Base-by-base conservation (phyloP, 805 yeast genomes). In the Zygosaccharomyces lentus region DNA sequence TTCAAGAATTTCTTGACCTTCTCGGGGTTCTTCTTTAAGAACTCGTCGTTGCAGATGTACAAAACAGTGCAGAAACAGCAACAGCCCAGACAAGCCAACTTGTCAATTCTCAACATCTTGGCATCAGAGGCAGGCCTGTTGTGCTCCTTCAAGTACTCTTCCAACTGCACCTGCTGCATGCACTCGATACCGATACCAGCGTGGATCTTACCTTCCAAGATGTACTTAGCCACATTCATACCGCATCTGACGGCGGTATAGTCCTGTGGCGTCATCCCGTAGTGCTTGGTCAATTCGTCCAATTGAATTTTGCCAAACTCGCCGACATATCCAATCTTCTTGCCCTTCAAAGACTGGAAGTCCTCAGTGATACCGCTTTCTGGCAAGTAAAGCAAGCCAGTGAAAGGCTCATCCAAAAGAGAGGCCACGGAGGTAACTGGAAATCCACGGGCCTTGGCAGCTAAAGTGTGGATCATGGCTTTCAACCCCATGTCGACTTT, bases 171-270 rank as follows among this genome's bases (percentile, higher is more conserved):
- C 61, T 76, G 80, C 59, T 77, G 81, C 59, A 77, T 74, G 62
- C 80, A 76, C 58, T 77, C 81, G 46, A 77, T 74, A 55, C 81
- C 81, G 56, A 77, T 71, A 43, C 81, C 81, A 47, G 80, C 80
- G 58, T 77, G 78, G 44, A 77, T 75, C 52, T 71, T 69, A 30
- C 80, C 81, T 43, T 76, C 78, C 43, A 77, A 72, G 53, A 77
- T 76, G 53, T 70, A 71, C 56, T 74, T 75, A 48, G 81, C 78
- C 37, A 77, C 80, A 55, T 77, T 77, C 81, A 77, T 77, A 46
- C 81, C 81, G 52, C 80, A 75, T 61, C 81, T 69, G 45, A 77
- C 77, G 8, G 81, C 79, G 37, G 79, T 74, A 61, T 77, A 77
- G 56, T 77, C 81, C 27, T 65, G 63, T 10, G 80, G 80, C 17